Conservation (phyloP, 768 basidiomycete genomes). For the Brasilioporus rufonigricans region DNA sequence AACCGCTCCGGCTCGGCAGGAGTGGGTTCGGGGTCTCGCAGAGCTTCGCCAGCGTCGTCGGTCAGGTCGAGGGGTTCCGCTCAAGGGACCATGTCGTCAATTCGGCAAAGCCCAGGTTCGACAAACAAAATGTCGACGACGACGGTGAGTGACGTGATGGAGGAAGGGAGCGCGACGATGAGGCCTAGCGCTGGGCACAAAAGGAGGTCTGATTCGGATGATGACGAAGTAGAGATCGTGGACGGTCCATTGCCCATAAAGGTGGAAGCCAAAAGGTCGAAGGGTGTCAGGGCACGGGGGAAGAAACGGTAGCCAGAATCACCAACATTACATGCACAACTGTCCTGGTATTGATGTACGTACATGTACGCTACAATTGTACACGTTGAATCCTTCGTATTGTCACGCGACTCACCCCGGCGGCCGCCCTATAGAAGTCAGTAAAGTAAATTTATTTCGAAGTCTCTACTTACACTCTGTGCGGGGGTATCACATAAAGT, state of each 20-base stretch:
- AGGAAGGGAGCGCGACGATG: slow-evolving; percentile 34
- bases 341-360: no score
- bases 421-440: no score
- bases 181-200: slow-evolving; percentile 33
- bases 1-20: slow-evolving; percentile 13
- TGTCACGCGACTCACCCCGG: no score
- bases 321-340: no score
- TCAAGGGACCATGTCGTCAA: slow-evolving; percentile 26
- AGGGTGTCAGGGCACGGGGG: slow-evolving; percentile 35
- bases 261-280: slow-evolving; percentile 34
- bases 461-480: no score
- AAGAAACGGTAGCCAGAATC: slow-evolving; percentile 35
- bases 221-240: slow-evolving; percentile 56
- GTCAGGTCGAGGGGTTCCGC: slow-evolving; percentile 33
- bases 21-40: slow-evolving; percentile 31
- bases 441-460: no score
- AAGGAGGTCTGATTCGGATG: slow-evolving; percentile 54
- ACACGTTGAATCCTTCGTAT: no score
- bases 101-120: slow-evolving; percentile 49
- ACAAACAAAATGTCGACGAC: slow-evolving; percentile 43
- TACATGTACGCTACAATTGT: no score
- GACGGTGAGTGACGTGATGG: slow-evolving; percentile 42
- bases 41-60: slow-evolving; percentile 38
- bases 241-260: slow-evolving; percentile 45
- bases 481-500: no score